Conservation (phyloP, 164 flowering plant genomes). For the grape (Vitis vinifera) region ASM3070453v1 NC_081822.1:832501-833000, state of each 20-base stretch:
- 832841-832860: slow-evolving; percentile 55
- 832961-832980: slow-evolving; percentile 73
- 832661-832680: slow-evolving; percentile 76
- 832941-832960: slow-evolving; percentile 44
- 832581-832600: slow-evolving; percentile 68
- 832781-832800: slow-evolving; percentile 45
- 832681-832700: slow-evolving; percentile 88
- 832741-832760: slow-evolving; percentile 63
- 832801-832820: slow-evolving; percentile 8
- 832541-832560: slow-evolving; percentile 42
- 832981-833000: slow-evolving; percentile 74
- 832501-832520: slow-evolving; percentile 94
- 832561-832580: slow-evolving; percentile 32
- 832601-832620: slow-evolving; percentile 81
- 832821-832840: slow-evolving; percentile 9
- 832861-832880: slow-evolving; percentile 80
- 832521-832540: slow-evolving; percentile 54
- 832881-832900: slow-evolving; percentile 54
- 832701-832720: slow-evolving; percentile 19
- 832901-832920: slow-evolving; percentile 14
- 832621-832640: slow-evolving; percentile 69
- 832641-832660: slow-evolving; percentile 81
- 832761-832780: slow-evolving; percentile 28
- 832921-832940: slow-evolving; percentile 63
- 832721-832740: slow-evolving; percentile 21